A percentile compares a stretch with the other conserved stretches of the same genome.
phyloP scores from a whole-genome alignment of 192 early-diverging fungal genomes.

The Geranomyces michiganensis region DNA sequence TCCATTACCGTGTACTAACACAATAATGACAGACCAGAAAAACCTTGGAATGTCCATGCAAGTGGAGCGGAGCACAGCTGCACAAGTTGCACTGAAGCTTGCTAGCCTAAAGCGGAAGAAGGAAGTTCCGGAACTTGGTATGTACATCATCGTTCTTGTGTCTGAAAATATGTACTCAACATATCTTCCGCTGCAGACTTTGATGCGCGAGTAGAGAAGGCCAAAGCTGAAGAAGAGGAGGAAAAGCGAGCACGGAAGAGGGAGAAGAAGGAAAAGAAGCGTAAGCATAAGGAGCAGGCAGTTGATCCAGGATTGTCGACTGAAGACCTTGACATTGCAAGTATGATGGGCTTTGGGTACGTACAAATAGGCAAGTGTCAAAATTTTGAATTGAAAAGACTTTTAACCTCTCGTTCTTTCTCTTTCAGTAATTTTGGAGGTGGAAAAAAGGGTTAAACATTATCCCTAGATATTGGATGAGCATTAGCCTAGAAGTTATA shows the following conservation, averaged over 20 bases:
- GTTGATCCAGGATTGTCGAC: slow-evolving; percentile 38
- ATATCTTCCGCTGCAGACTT: slow-evolving; percentile 53
- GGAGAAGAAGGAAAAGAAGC: slow-evolving; percentile 53
- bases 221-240: slow-evolving; percentile 71
- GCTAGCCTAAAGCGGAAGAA: slow-evolving; percentile 71
- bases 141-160: slow-evolving; percentile 42
- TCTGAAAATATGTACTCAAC: background rate
- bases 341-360: slow-evolving; percentile 73
- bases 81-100: slow-evolving; percentile 76
- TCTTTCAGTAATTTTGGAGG: background rate
- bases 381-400: background rate
- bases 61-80: slow-evolving; percentile 74
- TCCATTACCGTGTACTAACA: too few relatives aligned
- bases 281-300: slow-evolving; percentile 59
- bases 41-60: slow-evolving; percentile 81
- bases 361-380: background rate
- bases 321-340: slow-evolving; percentile 68
- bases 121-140: slow-evolving; percentile 60
- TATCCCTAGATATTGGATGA: too few relatives aligned
- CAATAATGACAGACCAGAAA: slow-evolving; percentile 70
- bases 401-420: background rate
- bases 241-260: slow-evolving; percentile 57
- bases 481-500: too few relatives aligned
- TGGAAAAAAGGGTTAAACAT: background rate
- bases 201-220: slow-evolving; percentile 65